Percentiles rank a stretch among this genome's conserved stretches.
phyloP scores from a whole-genome alignment of 2,329 filamentous ascomycete genomes.

The Claviceps pusilla region DNA sequence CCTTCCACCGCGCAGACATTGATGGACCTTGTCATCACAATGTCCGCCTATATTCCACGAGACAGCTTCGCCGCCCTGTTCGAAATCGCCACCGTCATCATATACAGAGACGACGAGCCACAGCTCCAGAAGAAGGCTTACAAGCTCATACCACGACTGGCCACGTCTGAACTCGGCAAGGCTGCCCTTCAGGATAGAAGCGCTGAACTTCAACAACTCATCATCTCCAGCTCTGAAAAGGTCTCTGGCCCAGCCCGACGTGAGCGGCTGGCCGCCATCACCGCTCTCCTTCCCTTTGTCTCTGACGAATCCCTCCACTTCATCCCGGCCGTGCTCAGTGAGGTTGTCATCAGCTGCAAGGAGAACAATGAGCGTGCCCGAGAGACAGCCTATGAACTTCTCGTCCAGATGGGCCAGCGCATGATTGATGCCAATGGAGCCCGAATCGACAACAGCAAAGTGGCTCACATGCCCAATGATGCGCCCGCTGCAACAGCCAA shows the following conservation, averaged over 20 bases:
- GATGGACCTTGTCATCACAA: constrained; percentile 93
- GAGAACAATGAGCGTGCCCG: constrained; percentile 93
- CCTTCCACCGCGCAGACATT: constrained; percentile 87
- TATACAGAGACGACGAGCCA: constrained; percentile 68
- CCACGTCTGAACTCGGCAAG: constrained; percentile 63
- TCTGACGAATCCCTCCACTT: constrained; percentile 74
- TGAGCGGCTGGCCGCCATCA: constrained; percentile 71
- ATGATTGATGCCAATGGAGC: constrained; percentile 53
- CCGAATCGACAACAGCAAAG: constrained; percentile 69
- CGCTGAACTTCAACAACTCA: constrained; percentile 63
- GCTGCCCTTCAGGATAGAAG: constrained; percentile 63
- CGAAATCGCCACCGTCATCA: constrained; percentile 68
- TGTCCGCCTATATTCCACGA: constrained; percentile 81
- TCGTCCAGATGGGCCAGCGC: constrained; percentile 75
- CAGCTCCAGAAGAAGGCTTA: constrained; percentile 98
- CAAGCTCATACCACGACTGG: constrained; percentile 85
- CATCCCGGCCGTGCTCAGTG: constrained; percentile 77
- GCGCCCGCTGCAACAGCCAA: constrained; percentile 63
- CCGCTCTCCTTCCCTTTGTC: constrained; percentile 64
- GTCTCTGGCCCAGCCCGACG: constrained; percentile 73
- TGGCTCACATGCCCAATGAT: constrained; percentile 72
- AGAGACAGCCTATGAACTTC: constrained; percentile 74
- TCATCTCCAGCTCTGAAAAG: constrained; percentile 67
- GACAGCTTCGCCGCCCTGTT: constrained; percentile 77
- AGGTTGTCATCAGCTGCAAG: constrained; percentile 92